Conservation (phyloP, 352 stramenopile species). For the Globisporangium emineosum region DNA sequence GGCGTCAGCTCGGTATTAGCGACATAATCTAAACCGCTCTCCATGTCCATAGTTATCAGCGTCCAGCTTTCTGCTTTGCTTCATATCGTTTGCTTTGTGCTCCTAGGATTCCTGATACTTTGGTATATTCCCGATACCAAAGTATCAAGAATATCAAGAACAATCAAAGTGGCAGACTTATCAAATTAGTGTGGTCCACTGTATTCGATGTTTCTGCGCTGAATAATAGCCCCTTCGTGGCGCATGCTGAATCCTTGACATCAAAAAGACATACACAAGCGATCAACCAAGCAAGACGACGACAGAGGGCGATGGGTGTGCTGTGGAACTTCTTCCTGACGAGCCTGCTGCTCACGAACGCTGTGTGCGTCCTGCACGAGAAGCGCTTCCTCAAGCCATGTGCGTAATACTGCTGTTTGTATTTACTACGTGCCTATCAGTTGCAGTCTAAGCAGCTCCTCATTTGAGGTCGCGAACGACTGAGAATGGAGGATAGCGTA, state of each 20-base stretch:
- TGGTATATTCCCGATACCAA: no score
- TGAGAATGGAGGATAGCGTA: not conserved
- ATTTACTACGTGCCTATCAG: not conserved
- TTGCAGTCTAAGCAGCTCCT: not conserved
- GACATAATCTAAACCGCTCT: not conserved
- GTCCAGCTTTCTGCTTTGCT: no score
- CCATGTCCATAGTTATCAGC: not conserved
- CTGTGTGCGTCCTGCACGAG: conserved; percentile 84
- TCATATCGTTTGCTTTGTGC: no score
- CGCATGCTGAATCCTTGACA: not conserved
- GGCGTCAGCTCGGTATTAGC: no score
- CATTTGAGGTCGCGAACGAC: not conserved
- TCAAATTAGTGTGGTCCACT: not conserved
- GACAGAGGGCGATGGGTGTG: conserved; percentile 54
- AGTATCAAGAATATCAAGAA: no score
- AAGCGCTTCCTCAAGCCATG: conserved; percentile 84
- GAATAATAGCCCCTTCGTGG: not conserved
- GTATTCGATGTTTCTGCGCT: not conserved
- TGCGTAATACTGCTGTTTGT: conserved; percentile 27
- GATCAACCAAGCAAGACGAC: not conserved
- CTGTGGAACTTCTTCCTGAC: conserved; percentile 89
- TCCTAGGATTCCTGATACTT: no score
- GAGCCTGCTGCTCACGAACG: conserved; percentile 83
- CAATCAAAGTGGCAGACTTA: not conserved
- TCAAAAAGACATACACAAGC: not conserved